Evolutionary conservation across 139 green algal species (phyloP).

Genomic region (Picochlorum sp.): DNA sequence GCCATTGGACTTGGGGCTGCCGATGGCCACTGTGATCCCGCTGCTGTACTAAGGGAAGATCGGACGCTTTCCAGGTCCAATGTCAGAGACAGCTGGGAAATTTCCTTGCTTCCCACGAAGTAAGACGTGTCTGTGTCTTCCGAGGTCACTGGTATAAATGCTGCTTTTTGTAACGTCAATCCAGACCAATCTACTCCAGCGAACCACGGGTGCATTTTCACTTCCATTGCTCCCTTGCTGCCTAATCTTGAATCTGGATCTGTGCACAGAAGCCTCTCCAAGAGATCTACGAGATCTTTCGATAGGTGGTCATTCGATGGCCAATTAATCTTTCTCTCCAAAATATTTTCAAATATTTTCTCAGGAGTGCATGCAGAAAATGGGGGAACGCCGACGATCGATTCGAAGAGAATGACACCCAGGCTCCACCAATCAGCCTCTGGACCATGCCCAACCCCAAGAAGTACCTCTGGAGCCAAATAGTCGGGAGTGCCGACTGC

Average conservation of each 20-base stretch:
- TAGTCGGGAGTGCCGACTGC: constrained; percentile 91
- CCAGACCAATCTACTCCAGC: constrained; percentile 61
- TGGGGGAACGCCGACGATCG: constrained; percentile 63
- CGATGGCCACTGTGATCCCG: background rate
- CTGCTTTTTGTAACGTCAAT: constrained; percentile 57
- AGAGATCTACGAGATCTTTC: constrained; percentile 53
- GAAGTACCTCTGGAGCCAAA: constrained; percentile 81
- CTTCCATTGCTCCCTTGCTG: constrained; percentile 48
- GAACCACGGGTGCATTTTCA: constrained; percentile 85
- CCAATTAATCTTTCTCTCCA: constrained; percentile 64
- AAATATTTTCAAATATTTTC: constrained; percentile 86
- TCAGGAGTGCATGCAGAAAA: constrained; percentile 82
- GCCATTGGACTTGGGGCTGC: background rate
- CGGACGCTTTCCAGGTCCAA: constrained; percentile 20
- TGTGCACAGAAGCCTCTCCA: constrained; percentile 59
- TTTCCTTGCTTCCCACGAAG: constrained; percentile 42
- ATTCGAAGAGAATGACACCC: constrained; percentile 81
- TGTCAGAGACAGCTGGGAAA: constrained; percentile 18
- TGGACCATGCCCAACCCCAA: constrained; percentile 56
- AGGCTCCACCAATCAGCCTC: constrained; percentile 90
- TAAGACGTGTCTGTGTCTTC: constrained; percentile 58
- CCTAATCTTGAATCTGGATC: constrained; percentile 61
- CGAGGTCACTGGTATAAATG: constrained; percentile 56
- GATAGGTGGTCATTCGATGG: constrained; percentile 52
- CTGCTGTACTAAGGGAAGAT: background rate